A percentile compares a stretch with the other conserved stretches of the same genome.
Evolutionary conservation across 345 rosid genomes (phyloP).

Genomic region (Ceriops decandra): DNA sequence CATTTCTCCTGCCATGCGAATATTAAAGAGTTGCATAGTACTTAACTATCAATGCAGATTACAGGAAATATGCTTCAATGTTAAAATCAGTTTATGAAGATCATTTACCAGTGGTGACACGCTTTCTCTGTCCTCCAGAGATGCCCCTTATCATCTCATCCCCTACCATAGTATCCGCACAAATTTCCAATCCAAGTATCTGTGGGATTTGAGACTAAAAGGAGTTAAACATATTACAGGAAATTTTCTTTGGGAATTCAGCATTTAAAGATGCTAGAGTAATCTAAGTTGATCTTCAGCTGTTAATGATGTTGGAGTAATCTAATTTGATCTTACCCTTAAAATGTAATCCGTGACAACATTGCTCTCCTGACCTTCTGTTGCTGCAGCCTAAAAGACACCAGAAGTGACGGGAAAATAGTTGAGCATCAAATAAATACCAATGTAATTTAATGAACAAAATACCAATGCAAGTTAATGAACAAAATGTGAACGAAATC

Average conservation of each 20-base stretch:
- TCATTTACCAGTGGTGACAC: slow-evolving; percentile 53
- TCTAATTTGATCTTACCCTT: slow-evolving; percentile 42
- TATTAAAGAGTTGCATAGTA: not conserved
- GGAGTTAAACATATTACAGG: not conserved
- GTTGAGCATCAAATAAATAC: no score
- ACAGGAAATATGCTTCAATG: not conserved
- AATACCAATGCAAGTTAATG: no score
- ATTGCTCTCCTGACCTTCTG: slow-evolving; percentile 51
- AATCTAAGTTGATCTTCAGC: no score
- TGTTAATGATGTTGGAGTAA: not conserved
- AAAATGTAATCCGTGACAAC: slow-evolving; percentile 71
- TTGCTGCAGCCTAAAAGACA: slow-evolving; percentile 43
- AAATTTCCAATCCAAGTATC: slow-evolving; percentile 70
- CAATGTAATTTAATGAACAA: no score
- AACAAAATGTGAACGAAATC: no score
- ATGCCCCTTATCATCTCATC: slow-evolving; percentile 69
- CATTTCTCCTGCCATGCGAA: slow-evolving; percentile 15
- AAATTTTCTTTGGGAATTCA: not conserved
- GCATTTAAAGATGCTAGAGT: no score
- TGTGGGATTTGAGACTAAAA: slow-evolving; percentile 25
- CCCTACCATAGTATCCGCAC: slow-evolving; percentile 70
- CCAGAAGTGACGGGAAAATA: not conserved
- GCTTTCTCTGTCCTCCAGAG: slow-evolving; percentile 53
- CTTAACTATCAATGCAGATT: no score
- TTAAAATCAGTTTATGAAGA: not conserved